These are phyloP conservation scores for Amaranthus cruentus DNA, from an alignment of 148 eudicot species.

Conservation along the genomic window DNA sequence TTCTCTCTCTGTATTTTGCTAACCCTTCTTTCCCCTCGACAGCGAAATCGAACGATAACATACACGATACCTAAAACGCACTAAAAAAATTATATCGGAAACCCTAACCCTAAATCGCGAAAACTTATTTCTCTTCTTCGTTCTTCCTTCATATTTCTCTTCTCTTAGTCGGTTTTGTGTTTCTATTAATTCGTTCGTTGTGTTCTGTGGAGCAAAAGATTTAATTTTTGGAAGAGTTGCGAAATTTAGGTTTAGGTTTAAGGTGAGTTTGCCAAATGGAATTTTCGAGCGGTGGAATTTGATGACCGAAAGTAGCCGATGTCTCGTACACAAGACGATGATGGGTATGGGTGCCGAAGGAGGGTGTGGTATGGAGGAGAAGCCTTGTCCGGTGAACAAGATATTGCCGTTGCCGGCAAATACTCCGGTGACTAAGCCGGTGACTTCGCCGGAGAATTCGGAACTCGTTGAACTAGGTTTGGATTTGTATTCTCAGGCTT, in stretches of 20 bases:
- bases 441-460: constrained; percentile 19
- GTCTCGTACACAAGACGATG: constrained; percentile 61
- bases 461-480: constrained; percentile 17
- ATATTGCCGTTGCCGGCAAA: constrained; percentile 23
- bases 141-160: neutral
- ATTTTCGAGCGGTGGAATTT: constrained; percentile 39
- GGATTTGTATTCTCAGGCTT: constrained; percentile 71
- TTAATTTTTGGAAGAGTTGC: neutral
- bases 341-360: constrained; percentile 57
- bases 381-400: constrained; percentile 36
- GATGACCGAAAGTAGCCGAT: constrained; percentile 58
- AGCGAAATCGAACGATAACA: constrained; percentile 36
- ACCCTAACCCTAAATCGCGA: constrained; percentile 85
- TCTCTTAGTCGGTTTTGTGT: neutral
- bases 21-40: constrained; percentile 16
- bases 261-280: constrained; percentile 44
- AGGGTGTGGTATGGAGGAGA: constrained; percentile 56
- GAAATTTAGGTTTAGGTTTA: constrained; percentile 42
- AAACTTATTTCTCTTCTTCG: constrained; percentile 4
- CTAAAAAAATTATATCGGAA: constrained; percentile 30
- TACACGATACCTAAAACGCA: constrained; percentile 22
- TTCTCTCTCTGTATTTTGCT: constrained; percentile 28
- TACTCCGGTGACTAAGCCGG: constrained; percentile 24
- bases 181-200: neutral
- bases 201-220: neutral